Evolutionary conservation across 1,139 yeast species (phyloP).

Genomic region (Yamadazyma kanchanaburiensis): DNA sequence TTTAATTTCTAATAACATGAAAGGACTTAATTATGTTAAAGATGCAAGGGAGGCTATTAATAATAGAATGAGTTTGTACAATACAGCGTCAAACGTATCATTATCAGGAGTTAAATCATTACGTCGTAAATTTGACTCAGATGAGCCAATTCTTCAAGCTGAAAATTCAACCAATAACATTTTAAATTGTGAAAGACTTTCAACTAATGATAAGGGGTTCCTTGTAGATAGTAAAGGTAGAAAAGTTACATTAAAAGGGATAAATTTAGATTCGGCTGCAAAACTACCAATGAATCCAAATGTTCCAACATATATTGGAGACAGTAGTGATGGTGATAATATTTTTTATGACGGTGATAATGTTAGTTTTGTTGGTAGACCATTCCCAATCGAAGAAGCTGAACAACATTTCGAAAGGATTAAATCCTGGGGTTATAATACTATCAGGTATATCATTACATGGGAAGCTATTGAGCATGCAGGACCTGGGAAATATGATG

Average conservation of each 20-base stretch:
- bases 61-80: conserved; percentile 31
- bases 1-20: no score
- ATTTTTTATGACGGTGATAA: conserved; percentile 65
- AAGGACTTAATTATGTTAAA: conserved; percentile 15
- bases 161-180: conserved; percentile 9
- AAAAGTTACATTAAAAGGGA: conserved; percentile 66
- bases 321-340: conserved; percentile 39
- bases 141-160: conserved; percentile 18
- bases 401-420: conserved; percentile 64
- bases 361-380: conserved; percentile 79
- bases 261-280: conserved; percentile 75
- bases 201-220: conserved; percentile 44
- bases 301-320: conserved; percentile 49
- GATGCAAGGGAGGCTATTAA: conserved; percentile 29
- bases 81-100: conserved; percentile 22
- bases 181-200: conserved; percentile 31
- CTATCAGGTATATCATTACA: conserved; percentile 71
- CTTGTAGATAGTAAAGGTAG: conserved; percentile 64
- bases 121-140: conserved; percentile 18
- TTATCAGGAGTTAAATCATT: conserved; percentile 28
- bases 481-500: conserved; percentile 85
- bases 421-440: conserved; percentile 79
- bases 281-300: conserved; percentile 65
- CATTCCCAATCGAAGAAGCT: conserved; percentile 74
- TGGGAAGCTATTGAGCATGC: conserved; percentile 94